Evolutionary conservation across 176 grass and related monocot species (phyloP), one percentile per base, ranked within the genome.

Genomic region (Tillandsia leiboldiana): DNA sequence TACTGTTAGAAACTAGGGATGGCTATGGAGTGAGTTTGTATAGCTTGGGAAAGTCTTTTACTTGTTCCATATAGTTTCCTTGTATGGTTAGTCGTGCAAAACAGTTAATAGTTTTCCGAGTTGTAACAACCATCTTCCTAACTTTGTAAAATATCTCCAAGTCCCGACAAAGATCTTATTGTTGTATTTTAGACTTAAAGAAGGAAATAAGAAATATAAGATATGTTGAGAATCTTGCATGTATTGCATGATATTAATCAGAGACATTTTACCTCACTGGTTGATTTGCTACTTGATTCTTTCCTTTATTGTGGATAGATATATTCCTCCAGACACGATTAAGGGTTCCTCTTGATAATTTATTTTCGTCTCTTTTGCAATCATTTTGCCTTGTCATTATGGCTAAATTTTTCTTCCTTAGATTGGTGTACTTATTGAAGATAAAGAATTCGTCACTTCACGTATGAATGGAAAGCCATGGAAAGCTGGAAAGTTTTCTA

Each of bases 391-490:
- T 59, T 59, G n/a, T 59, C 54, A 59, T 59, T 13, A 59, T 59
- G 1, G 2, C 12, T 59, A 8, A 42, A 1, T 20, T 47, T 62
- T 56, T 51, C 62, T 48, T 80, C 13, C 77, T 48, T 84, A 99
- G 94, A 99, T 99, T 85, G 89, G 86, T 74, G 86, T 97, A 61
- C 78, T 97, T 64, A 83, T 97, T 61, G 94, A 99, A 84, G 94
- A 99, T 87, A 99, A 92, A 90, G 86, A 99, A 81, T 86, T 88
- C 86, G 51, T 93, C 73, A 76, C 67, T 52, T 99, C 94, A 62
- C 79, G 76, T 90, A 99, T 99, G 94, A 84, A 99, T 84, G 94
- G 89, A 74, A 99, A 77, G 72, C 84, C 87, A 68, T 93, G 90
- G 87, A 91, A 93, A 82, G 94, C 86, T 77, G 94, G 94, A 65